These are phyloP conservation scores for Aspergillus eucalypticola DNA, from an alignment of 2,329 filamentous ascomycete species.

Conservation along the genomic window DNA sequence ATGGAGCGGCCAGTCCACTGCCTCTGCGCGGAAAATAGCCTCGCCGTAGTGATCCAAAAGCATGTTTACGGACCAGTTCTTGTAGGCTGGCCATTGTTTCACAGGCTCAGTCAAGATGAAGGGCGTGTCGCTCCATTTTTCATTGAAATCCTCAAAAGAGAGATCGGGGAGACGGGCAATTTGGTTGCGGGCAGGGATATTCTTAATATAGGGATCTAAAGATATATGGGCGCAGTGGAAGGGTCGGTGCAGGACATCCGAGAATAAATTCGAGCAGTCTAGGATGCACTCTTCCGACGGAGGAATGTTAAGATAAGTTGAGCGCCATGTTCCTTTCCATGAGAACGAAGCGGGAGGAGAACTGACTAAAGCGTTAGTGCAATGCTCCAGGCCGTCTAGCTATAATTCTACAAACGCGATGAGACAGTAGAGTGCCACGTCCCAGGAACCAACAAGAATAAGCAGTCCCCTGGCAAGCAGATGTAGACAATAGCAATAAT, in stretches of 20 bases:
- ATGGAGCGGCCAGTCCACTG: slow-evolving; percentile 86
- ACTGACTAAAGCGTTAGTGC: slow-evolving; percentile 27
- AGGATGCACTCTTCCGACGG: slow-evolving; percentile 57
- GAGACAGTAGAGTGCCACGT: neutral
- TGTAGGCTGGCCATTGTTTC: slow-evolving; percentile 75
- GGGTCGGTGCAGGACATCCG: slow-evolving; percentile 84
- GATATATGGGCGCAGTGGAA: slow-evolving; percentile 83
- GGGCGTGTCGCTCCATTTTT: slow-evolving; percentile 73
- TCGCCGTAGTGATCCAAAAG: slow-evolving; percentile 66
- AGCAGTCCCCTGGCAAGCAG: neutral
- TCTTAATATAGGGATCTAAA: slow-evolving; percentile 64
- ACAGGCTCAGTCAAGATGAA: slow-evolving; percentile 86
- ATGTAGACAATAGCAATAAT: neutral
- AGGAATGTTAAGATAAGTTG: slow-evolving; percentile 68
- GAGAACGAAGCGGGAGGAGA: slow-evolving; percentile 46
- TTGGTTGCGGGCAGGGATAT: slow-evolving; percentile 71
- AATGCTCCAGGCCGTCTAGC: slow-evolving; percentile 3
- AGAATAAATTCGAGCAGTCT: slow-evolving; percentile 78
- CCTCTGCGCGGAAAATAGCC: slow-evolving; percentile 80
- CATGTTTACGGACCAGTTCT: slow-evolving; percentile 69
- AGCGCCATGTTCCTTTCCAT: slow-evolving; percentile 85
- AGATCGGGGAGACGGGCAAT: slow-evolving; percentile 71
- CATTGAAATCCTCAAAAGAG: slow-evolving; percentile 70
- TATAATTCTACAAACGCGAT: neutral
- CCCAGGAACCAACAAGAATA: neutral